Base-by-base conservation (phyloP, 129 eudicot genomes). In the Tagetes erecta region DNA sequence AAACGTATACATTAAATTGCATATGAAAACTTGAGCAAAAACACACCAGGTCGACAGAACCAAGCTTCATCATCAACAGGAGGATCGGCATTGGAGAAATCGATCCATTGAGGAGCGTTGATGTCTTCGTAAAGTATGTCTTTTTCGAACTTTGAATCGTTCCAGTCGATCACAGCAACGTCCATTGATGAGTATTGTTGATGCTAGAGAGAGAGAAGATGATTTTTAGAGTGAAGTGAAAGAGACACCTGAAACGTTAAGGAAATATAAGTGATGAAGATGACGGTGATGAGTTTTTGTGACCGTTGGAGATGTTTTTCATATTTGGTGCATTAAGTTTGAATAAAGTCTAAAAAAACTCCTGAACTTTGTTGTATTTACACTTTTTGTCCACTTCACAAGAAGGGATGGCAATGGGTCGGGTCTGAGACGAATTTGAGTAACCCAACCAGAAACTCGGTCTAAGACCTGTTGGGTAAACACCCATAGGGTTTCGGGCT, bases 81-180 rank as follows among this genome's bases (percentile, higher is more conserved):
- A 14, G 72, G 84, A 64, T 70, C 74, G 35, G 76, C 69, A 47
- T 74, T 70, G 46, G 80, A 68, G 59, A 91, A 91, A 87, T 91
- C 96, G 14, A 87, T 79, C 94, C 93, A 91, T 66, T 91, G 88
- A 65, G 94, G 96, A 38, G 96, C 94, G 67, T 84, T 87, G 60
- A 91, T 83, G 70, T 86, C 85, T 84, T 91, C 96, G 6, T 81
- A 87, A 27, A 80, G 39, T 10, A 85, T 80, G 76, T 91, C 96
- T 38, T 63, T 87, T 20, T 83, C 91, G 44, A 83, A 87, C 70
- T 84, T 87, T 1, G 96, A 87, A 73, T 86, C 94, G 41, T 91
- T 82, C 96, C 96, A 91, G 64, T 91, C 96, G 53, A 91, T 87
- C 13, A 75, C 70, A 0, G 94, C 94, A 8, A 86, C 91, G 78